Evolutionary conservation across 1,284 basidiomycete species (phyloP), one percentile per base, ranked within the genome.

Genomic region (Sanghuangporus sanghuang): DNA sequence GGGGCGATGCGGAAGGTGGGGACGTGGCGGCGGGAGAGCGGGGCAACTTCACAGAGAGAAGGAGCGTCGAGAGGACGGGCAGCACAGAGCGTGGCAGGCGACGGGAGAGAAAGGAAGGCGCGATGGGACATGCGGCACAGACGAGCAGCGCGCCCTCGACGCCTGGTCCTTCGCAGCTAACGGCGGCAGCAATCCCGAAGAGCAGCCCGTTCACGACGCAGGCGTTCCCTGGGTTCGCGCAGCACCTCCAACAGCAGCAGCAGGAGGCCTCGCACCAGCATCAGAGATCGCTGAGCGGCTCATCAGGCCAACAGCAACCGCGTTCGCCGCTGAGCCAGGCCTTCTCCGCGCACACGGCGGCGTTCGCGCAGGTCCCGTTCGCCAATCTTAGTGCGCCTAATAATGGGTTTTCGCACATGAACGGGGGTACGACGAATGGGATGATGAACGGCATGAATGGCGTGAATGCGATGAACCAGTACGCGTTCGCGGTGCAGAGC

Each of bases 121-220:
- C 54, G 64, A 40, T 62, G 61, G n/a, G 64, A 61, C 49, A 44
- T 6, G 18, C 50, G 12, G 64, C 65, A 35, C 66, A 68, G n/a
- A 72, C 73, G 23, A 59, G 59, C 59, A 59, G 53, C 11, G 57
- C 63, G 46, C 58, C 65, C 44, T 36, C 59, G 49, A 65, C 64
- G 36, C 57, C 49, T 18, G 57, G 55, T 57, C 44, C 23, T 57
- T 59, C 50, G 14, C 49, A 27, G 6, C 18, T 53, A 40, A n/a
- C 35, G 61, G 67, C 66, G 61, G 69, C 71, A 61, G 59, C 67
- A 27, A 68, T 69, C 42, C 46, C 66, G 50, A 69, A 67, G 60
- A 66, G 57, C 49, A 62, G 44, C 63, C 62, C 11, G 64, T 68
- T 59, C 67, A 69, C 32, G 68, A 66, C 36, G 65, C 68, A 44